phyloP scores from a whole-genome alignment of 257 asterid species.

The Solanum chiquidenum region DNA sequence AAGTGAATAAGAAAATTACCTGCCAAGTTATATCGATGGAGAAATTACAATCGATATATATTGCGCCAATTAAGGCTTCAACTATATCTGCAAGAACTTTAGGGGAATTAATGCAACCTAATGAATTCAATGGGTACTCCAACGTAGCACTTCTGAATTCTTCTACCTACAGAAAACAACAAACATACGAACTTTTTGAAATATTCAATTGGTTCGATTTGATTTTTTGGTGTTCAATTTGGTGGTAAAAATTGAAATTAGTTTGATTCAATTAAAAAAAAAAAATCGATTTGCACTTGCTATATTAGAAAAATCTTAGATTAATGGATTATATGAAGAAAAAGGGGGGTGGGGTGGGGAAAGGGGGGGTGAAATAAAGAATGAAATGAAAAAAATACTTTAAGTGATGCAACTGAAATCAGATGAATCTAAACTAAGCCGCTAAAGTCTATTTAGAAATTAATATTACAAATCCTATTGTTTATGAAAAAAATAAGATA shows the following conservation, averaged over 20 bases:
- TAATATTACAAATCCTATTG: not conserved
- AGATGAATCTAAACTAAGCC: not conserved
- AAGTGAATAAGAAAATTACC: constrained; percentile 9
- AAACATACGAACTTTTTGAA: not conserved
- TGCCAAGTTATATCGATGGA: constrained; percentile 25
- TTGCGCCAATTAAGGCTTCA: constrained; percentile 48
- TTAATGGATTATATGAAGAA: not conserved
- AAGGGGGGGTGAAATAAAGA: no score
- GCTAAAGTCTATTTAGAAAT: not conserved
- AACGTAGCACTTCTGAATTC: constrained; percentile 19
- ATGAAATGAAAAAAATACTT: not conserved
- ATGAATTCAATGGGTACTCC: constrained; percentile 40
- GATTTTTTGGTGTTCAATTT: not conserved
- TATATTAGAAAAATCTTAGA: not conserved
- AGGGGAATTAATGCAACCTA: constrained; percentile 38
- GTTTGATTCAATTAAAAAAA: no score
- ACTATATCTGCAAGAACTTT: constrained; percentile 47
- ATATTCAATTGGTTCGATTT: not conserved
- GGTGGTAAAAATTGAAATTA: not conserved
- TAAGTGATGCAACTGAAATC: not conserved
- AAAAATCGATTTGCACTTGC: not conserved
- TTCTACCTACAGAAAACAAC: constrained; percentile 15
- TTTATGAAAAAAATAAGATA: not conserved
- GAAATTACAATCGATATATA: constrained; percentile 21
- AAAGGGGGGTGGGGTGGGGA: no score